phyloP scores from a whole-genome alignment of 805 yeast genomes.

The Starmerella asiatica region DNA sequence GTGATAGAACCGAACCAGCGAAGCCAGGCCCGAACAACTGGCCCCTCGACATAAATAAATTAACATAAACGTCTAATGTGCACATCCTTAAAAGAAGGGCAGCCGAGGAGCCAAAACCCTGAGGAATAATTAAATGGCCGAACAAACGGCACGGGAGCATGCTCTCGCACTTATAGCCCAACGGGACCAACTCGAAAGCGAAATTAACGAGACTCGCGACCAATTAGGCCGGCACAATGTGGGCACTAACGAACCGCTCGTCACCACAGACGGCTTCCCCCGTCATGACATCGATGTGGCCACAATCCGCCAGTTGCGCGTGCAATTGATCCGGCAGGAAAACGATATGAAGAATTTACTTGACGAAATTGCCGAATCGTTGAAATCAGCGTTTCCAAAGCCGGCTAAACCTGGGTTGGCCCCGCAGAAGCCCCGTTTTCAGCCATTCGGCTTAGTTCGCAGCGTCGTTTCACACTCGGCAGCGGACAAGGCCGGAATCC shows the following conservation, averaged over 20 bases:
- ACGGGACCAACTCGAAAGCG: conserved; percentile 30
- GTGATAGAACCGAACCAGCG: too few species aligned
- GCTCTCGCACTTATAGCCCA: conserved; percentile 15
- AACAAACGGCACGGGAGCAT: too few species aligned
- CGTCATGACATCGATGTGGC: conserved; percentile 71
- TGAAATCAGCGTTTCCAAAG: conserved; percentile 31
- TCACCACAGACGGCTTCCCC: conserved; percentile 73
- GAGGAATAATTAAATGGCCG: too few species aligned
- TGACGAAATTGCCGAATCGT: conserved; percentile 33
- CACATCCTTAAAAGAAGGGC: too few species aligned
- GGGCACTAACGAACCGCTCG: conserved; percentile 51
- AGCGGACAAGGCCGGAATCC: conserved; percentile 42
- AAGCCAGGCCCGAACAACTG: too few species aligned
- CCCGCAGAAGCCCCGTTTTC: not conserved
- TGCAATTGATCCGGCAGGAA: conserved; percentile 49
- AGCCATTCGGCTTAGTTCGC: conserved; percentile 29
- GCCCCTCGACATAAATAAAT: too few species aligned
- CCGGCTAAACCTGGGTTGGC: not conserved
- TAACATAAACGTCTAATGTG: too few species aligned
- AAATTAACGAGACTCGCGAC: conserved; percentile 32
- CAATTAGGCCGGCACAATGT: conserved; percentile 35
- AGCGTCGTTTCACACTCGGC: conserved; percentile 45
- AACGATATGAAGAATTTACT: conserved; percentile 52
- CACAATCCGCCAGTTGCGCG: conserved; percentile 45
- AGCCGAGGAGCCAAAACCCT: too few species aligned